Evolutionary conservation across 2,329 filamentous ascomycete genomes (phyloP).

Genomic region (Alternaria postmessia): DNA sequence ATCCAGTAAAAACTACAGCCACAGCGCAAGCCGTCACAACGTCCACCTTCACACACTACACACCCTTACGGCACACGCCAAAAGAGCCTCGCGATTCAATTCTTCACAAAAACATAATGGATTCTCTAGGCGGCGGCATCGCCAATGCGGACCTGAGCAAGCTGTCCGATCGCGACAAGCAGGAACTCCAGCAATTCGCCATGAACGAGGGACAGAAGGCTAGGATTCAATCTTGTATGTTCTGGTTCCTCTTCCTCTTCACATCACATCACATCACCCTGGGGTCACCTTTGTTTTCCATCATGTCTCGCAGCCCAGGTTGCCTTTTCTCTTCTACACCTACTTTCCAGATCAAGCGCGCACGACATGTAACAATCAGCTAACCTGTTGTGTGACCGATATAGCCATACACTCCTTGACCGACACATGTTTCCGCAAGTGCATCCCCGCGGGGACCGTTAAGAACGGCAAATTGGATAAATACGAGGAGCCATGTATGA

Average conservation of each 20-base stretch:
- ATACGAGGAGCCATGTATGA: conserved; percentile 81
- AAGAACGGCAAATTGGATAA: conserved; percentile 76
- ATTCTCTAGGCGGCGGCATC: conserved; percentile 53
- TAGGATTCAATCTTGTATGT: conserved; percentile 64
- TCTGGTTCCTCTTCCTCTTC: neutral
- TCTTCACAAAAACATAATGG: conserved; percentile 30
- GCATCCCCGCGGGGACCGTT: conserved; percentile 77
- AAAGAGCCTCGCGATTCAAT: conserved; percentile 13
- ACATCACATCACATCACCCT: neutral
- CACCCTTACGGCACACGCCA: conserved; percentile 6
- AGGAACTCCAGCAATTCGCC: conserved; percentile 86
- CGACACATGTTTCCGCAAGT: conserved; percentile 94
- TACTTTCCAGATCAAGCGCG: neutral
- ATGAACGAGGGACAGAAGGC: conserved; percentile 85
- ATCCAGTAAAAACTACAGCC: neutral
- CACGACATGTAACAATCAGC: neutral
- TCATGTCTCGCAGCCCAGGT: neutral
- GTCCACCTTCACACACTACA: neutral
- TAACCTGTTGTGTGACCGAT: neutral
- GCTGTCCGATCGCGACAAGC: conserved; percentile 83
- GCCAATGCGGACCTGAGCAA: conserved; percentile 71
- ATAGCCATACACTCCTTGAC: conserved; percentile 70
- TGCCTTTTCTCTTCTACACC: neutral
- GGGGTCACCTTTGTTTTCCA: neutral
- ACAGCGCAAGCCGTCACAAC: neutral